Evolutionary conservation across 2,329 filamentous ascomycete species (phyloP).

Genomic region (Sclerotinia spermophila): DNA sequence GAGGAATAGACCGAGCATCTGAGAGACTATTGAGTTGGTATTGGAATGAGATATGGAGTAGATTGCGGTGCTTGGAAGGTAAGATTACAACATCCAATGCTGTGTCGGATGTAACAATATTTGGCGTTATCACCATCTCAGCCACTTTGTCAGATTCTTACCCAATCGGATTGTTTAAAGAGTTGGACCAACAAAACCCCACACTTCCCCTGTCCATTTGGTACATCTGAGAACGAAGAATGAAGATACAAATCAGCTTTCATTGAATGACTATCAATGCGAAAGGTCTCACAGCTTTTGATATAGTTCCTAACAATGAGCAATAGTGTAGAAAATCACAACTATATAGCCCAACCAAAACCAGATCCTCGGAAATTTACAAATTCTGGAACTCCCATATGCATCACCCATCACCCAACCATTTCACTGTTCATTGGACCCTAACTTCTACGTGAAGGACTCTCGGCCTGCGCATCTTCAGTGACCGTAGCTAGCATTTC

Average conservation of each 20-base stretch:
- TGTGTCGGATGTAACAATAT: too few relatives aligned
- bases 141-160: too few relatives aligned
- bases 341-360: not conserved
- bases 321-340: not conserved
- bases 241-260: not conserved
- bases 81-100: too few relatives aligned
- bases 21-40: too few relatives aligned
- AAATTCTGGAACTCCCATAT: slow-evolving; percentile 35
- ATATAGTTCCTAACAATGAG: not conserved
- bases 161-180: too few relatives aligned
- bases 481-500: slow-evolving; percentile 19
- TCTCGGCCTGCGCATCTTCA: slow-evolving; percentile 23
- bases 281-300: not conserved
- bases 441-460: slow-evolving; percentile 31
- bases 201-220: too few relatives aligned
- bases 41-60: too few relatives aligned
- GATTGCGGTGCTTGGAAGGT: too few relatives aligned
- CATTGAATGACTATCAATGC: not conserved
- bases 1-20: too few relatives aligned
- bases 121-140: too few relatives aligned
- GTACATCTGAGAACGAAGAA: not conserved
- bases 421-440: slow-evolving; percentile 33
- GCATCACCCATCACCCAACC: slow-evolving; percentile 38
- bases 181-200: too few relatives aligned
- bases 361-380: fast-evolving